Base-by-base conservation (phyloP, 805 yeast species). In the Jamesozyma hellenica region DNA sequence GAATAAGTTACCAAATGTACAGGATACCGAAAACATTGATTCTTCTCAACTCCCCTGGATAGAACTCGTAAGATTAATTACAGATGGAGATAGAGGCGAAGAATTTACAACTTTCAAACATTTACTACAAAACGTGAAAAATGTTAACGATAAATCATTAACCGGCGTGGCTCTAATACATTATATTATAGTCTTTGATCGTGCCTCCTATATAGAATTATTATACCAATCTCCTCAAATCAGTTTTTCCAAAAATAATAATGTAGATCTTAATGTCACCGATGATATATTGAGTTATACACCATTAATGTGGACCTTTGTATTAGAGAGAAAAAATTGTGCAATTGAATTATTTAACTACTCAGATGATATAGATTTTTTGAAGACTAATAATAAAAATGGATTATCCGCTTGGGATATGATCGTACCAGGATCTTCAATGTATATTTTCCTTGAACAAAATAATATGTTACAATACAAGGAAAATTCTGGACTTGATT, bases 231-330 rank as follows among this genome's bases (percentile, higher is more conserved):
- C 60, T 5, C 26, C 35, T 6, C 18, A 31, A 12, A 21, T 8
- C 4, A 36, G 34, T 23, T 21, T 28, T 19, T 63, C 67, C 32
- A 51, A 57, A 4, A 21, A 21, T 6, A 36, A 28, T 8, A 25
- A 16, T n/a, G 29, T 54, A 5, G 75, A 74, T 48, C 67, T 74
- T 7, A 77, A 78, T 49, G 48, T 63, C 28, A 51, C 58, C 8
- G 88, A 80, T 48, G 61, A 67, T 2, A 40, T 74, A 17, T 55
- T 72, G 18, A 67, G 72, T 2, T 77, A 75, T 58, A 72, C 85
- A 0, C 85, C 95, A 10, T 58, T 83, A 34, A 84, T 83, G 92
- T 85, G 95, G 95, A 88, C 94, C 0, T 75, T 84, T 3, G 72
- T 77, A 48, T 67, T 79, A 47, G 72, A 76, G 39, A 74, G 75